A percentile compares a stretch with the other conserved stretches of the same genome.
Evolutionary conservation across 768 basidiomycete genomes (phyloP).

Genomic region (Rhizopogon sp.): DNA sequence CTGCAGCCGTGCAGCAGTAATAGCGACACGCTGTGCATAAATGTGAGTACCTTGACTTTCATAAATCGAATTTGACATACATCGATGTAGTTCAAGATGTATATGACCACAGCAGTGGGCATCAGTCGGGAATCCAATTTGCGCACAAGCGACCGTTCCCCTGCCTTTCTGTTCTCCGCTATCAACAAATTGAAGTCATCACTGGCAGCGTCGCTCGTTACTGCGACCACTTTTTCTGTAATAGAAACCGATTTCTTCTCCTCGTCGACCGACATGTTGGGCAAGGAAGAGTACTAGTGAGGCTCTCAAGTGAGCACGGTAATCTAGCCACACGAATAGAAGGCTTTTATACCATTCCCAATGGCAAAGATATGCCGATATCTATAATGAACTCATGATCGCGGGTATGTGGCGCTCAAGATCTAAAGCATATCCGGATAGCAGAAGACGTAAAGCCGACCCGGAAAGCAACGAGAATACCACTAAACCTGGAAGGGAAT

Average conservation of each 20-base stretch:
- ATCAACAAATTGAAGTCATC: conserved; percentile 11
- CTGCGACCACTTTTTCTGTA: conserved; percentile 3
- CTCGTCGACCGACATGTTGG: conserved; percentile 6
- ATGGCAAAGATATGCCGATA: neutral
- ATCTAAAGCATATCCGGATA: neutral
- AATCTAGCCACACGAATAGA: neutral
- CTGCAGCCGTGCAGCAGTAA: conserved; percentile 34
- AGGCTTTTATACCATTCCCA: neutral
- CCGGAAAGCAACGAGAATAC: neutral
- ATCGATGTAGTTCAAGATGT: conserved; percentile 22
- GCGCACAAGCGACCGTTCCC: conserved; percentile 18
- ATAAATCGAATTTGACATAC: conserved; percentile 3
- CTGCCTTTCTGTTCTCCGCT: conserved; percentile 9
- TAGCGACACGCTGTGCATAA: conserved; percentile 28
- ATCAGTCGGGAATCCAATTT: conserved; percentile 25
- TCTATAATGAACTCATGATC: neutral
- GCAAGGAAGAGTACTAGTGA: neutral
- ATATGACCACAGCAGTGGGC: conserved; percentile 21
- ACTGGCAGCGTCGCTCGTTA: neutral
- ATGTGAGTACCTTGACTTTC: neutral
- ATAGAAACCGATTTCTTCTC: conserved; percentile 8
- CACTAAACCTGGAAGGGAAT: neutral
- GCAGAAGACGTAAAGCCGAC: neutral
- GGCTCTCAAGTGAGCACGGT: neutral
- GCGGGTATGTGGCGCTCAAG: neutral